Evolutionary conservation across 805 yeast genomes (phyloP).

Genomic region (Hyphopichia homilentoma): DNA sequence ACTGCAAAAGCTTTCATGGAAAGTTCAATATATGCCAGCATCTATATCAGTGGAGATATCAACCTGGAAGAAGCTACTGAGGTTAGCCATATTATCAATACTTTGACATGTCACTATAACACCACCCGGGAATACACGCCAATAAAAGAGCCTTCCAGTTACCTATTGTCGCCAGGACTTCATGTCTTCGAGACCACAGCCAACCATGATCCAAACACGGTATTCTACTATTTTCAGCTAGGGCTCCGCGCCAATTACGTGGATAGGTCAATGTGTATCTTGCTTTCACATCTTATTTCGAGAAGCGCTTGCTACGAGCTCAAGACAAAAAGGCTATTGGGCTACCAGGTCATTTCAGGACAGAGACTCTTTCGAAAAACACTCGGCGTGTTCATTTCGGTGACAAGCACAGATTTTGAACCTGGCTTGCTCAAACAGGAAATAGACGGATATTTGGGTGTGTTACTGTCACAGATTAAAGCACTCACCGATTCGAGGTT

Average conservation of each 20-base stretch:
- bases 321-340: conserved; percentile 55
- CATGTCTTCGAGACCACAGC: conserved; percentile 25
- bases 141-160: conserved; percentile 33
- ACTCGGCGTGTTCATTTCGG: conserved; percentile 54
- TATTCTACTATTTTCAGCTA: conserved; percentile 54
- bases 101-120: no score
- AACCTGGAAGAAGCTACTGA: conserved; percentile 11
- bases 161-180: conserved; percentile 11
- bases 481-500: conserved; percentile 35
- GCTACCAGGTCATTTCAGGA: conserved; percentile 62
- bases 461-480: conserved; percentile 33
- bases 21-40: conserved; percentile 35
- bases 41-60: conserved; percentile 52
- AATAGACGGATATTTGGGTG: conserved; percentile 45
- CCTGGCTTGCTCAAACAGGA: conserved; percentile 40
- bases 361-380: conserved; percentile 46
- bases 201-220: conserved; percentile 48
- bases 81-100: conserved; percentile 16
- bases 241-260: conserved; percentile 40
- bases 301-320: conserved; percentile 43
- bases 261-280: conserved; percentile 38
- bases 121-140: no score
- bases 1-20: conserved; percentile 20
- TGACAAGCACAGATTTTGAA: conserved; percentile 48
- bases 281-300: conserved; percentile 47